Base-by-base conservation (phyloP, 768 basidiomycete genomes). In the Pulveroboletus sp. region DNA sequence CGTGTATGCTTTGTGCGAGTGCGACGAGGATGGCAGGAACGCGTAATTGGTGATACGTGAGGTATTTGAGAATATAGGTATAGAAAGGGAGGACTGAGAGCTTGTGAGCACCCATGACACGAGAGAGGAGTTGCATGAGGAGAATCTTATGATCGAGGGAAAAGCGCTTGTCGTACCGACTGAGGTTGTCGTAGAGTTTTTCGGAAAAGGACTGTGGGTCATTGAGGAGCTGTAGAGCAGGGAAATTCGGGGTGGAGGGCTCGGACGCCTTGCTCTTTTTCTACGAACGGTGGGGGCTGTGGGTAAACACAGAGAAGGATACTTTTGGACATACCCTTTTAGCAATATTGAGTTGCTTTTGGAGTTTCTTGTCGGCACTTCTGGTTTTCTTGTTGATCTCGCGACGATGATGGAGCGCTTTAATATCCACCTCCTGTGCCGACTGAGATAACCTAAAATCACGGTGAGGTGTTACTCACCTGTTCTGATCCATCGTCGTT, bases 171-270 rank as follows among this genome's bases (percentile, higher is more conserved):
- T 98, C 95, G 68, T 93, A 83, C 39, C 76, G 78, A 59, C 82
- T 82, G 37, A 99, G 73, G 45, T 80, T 77, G 58, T 93, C 87
- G 64, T 92, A 96, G 0, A 99, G 78, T 67, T 89, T 93, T 71
- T 99, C 96, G 26, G 83, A 85, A 64, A 98, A 98, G 0, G 87
- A 88, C 68, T 99, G 95, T 3, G 96, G 93, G 64, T 99, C 96
- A 58, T 94, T 82, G 40, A 99, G 77, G 14, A 97, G 81, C 60
- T 96, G 89, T 31, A 98, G 72, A 24, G 93, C 95, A 3, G 94
- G 85, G 64, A 97, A 97, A 65, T 97, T 97, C 7, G 84, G 70
- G 5, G 68, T 68, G 0, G 66, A 55, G 1, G 39, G 60, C 39
- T 49, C 57, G 52, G 59, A 58, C 52, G 48, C 48, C 54, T 59